Percentiles rank a stretch among this genome's conserved stretches.
Conservation (phyloP, 805 yeast genomes). For the Candida adriatica region DNA sequence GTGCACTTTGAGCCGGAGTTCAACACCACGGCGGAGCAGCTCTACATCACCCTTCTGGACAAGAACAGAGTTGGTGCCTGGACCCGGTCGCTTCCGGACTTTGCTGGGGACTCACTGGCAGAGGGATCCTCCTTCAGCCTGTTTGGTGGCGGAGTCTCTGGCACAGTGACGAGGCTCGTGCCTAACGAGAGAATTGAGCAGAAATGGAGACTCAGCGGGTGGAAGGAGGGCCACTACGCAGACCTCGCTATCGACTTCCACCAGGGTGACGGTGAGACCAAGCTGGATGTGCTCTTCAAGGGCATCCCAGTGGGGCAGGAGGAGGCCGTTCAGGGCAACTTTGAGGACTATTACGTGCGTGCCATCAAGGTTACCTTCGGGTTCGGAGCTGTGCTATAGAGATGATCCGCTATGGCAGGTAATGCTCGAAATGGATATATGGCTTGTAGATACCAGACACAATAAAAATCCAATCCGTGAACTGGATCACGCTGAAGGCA, state of each 20-base stretch:
- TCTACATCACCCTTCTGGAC: conserved; percentile 71
- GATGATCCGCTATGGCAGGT: too few species aligned
- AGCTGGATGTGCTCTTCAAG: conserved; percentile 65
- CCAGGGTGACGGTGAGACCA: conserved; percentile 82
- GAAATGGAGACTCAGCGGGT: conserved; percentile 82
- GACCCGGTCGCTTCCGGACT: conserved; percentile 65
- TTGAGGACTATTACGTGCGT: conserved; percentile 83
- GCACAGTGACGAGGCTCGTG: conserved; percentile 57
- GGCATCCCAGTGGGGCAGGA: conserved; percentile 97
- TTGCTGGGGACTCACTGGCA: conserved; percentile 37
- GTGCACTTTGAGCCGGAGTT: conserved; percentile 72
- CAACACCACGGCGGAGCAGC: conserved; percentile 81
- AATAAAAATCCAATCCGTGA: too few species aligned
- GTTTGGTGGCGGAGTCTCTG: conserved; percentile 84
- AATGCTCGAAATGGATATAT: too few species aligned
- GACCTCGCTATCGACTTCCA: conserved; percentile 56
- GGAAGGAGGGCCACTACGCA: conserved; percentile 86
- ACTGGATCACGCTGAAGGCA: too few species aligned
- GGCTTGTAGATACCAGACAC: too few species aligned
- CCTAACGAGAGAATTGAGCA: conserved; percentile 55
- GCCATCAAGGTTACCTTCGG: conserved; percentile 91
- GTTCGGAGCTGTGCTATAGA: conserved; percentile 86
- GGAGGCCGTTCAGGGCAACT: conserved; percentile 75
- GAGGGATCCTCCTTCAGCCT: conserved; percentile 61
- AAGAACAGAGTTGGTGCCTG: conserved; percentile 81